A percentile compares a stretch with the other conserved stretches of the same genome.
Conservation (phyloP, 2,329 filamentous ascomycete species). For the Shiraia bambusicola region DNA sequence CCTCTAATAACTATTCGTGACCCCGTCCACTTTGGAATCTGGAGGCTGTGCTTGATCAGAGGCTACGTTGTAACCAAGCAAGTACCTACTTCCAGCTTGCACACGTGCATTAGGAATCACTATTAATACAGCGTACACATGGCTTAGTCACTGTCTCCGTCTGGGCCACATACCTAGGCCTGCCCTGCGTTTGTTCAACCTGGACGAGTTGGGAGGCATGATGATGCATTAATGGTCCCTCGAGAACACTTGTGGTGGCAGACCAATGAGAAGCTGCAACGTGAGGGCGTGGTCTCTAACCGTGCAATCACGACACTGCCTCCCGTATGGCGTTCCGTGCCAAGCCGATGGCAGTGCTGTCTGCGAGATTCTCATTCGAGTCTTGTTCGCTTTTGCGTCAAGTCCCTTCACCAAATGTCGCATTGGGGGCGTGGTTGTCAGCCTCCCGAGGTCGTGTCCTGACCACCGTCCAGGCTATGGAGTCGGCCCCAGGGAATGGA, state of each 20-base stretch:
- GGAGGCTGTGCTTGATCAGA: too few species aligned
- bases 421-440: constrained; percentile 10
- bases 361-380: constrained; percentile 9
- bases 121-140: too few species aligned
- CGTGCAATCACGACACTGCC: constrained; percentile 13
- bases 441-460: constrained; percentile 1
- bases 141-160: too few species aligned
- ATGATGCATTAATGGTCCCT: constrained; percentile 12
- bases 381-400: constrained; percentile 7
- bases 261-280: constrained; percentile 20
- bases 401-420: constrained; percentile 14
- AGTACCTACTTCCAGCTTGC: too few species aligned
- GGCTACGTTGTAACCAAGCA: too few species aligned
- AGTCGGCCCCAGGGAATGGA: constrained; percentile 4
- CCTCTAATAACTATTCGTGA: too few species aligned
- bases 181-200: constrained; percentile 14
- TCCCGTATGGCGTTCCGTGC: constrained; percentile 16
- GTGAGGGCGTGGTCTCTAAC: constrained; percentile 21
- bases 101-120: too few species aligned
- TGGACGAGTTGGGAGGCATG: constrained; percentile 5
- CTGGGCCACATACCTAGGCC: too few species aligned
- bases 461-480: constrained; percentile 1
- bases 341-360: constrained; percentile 8
- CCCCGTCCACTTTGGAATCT: too few species aligned
- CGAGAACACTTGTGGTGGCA: constrained; percentile 1